Conservation (phyloP, 495 filamentous ascomycete genomes). For the Elaphomyces granulatus region DNA sequence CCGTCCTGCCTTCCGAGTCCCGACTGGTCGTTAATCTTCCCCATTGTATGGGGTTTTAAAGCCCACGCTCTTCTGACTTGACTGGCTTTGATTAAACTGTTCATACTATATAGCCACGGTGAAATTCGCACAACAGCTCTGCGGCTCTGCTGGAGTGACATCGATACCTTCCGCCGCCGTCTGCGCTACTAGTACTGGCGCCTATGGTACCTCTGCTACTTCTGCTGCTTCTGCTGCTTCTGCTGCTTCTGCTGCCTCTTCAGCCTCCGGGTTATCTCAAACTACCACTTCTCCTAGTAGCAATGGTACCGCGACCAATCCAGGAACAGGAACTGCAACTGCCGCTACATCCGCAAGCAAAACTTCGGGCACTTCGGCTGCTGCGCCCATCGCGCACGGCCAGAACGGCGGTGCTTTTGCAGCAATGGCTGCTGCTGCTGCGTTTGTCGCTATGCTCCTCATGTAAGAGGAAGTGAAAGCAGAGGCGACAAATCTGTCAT, state of each 20-base stretch:
- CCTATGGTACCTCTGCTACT: slow-evolving; percentile 5
- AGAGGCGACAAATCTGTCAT: no score
- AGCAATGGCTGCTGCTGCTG: background rate
- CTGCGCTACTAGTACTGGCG: slow-evolving; percentile 17
- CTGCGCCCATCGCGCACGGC: slow-evolving; percentile 4
- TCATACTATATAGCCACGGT: slow-evolving; percentile 36
- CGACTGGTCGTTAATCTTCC: no score
- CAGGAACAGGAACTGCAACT: slow-evolving; percentile 21
- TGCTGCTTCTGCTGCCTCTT: slow-evolving; percentile 2
- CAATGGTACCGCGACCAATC: slow-evolving; percentile 21
- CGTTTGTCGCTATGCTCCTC: slow-evolving; percentile 3
- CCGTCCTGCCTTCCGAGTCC: no score
- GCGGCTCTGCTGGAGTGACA: slow-evolving; percentile 27
- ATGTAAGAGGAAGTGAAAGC: background rate
- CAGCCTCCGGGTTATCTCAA: background rate
- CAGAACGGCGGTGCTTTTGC: slow-evolving; percentile 1
- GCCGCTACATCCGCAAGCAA: slow-evolving; percentile 19
- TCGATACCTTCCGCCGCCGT: slow-evolving; percentile 23
- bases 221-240: slow-evolving; percentile 4
- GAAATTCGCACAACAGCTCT: slow-evolving; percentile 35
- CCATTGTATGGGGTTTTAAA: no score
- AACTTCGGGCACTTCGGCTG: slow-evolving; percentile 3
- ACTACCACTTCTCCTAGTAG: slow-evolving; percentile 10
- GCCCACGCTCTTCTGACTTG: background rate
- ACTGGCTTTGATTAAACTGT: background rate